phyloP scores from a whole-genome alignment of 2,329 filamentous ascomycete species.

The Epichloe coenophiala region DNA sequence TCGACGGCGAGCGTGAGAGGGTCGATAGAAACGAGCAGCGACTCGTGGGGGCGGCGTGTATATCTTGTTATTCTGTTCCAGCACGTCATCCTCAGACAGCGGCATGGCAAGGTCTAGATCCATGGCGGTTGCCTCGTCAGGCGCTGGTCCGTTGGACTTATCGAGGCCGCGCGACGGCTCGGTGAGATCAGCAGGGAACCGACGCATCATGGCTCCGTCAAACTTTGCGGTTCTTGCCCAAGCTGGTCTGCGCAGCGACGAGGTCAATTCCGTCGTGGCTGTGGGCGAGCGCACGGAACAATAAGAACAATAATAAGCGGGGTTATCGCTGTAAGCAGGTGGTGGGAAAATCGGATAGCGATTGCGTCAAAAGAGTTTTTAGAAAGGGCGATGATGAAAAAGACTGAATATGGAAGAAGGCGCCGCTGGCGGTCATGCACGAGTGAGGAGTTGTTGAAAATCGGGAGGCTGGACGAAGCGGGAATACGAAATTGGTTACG shows the following conservation, averaged over 20 bases:
- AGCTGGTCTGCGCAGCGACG: background rate
- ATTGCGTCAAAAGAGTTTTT: too few relatives aligned
- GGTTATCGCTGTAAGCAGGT: background rate
- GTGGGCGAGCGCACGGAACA: background rate
- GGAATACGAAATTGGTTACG: background rate
- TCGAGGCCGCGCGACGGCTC: slow-evolving; percentile 28
- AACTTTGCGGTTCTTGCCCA: background rate
- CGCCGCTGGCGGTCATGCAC: too few relatives aligned
- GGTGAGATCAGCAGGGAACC: slow-evolving; percentile 26
- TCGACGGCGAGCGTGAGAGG: slow-evolving; percentile 52
- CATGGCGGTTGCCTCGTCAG: slow-evolving; percentile 17
- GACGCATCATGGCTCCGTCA: slow-evolving; percentile 24
- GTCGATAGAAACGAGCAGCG: slow-evolving; percentile 64
- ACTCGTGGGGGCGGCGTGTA: slow-evolving; percentile 61
- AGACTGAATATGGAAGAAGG: background rate
- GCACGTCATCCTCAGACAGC: slow-evolving; percentile 22
- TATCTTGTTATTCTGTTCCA: slow-evolving; percentile 21
- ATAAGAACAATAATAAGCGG: background rate
- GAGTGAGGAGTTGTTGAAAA: background rate
- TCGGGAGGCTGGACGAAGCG: background rate
- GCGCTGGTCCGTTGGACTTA: slow-evolving; percentile 18
- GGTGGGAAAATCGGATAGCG: background rate
- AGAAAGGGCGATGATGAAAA: too few relatives aligned
- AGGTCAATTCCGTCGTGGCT: background rate
- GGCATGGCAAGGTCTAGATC: slow-evolving; percentile 26